Evolutionary conservation across 768 basidiomycete species (phyloP), one percentile per base, ranked within the genome.

Genomic region (Kwoniella sp.): DNA sequence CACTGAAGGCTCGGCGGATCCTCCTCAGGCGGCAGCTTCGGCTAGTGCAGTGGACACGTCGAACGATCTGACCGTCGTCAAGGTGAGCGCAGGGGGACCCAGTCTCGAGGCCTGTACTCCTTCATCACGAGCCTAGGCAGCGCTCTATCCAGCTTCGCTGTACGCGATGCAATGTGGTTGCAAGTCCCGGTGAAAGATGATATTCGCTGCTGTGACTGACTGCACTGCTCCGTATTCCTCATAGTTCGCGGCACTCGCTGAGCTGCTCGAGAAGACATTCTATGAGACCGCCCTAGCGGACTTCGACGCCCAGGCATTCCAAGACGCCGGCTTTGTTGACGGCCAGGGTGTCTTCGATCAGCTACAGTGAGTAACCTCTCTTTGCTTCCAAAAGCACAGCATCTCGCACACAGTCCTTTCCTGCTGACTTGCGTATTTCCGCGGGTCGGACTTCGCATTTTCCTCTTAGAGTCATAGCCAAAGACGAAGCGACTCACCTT

Each of bases 181-280:
- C 41, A 12, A 12, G 41, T n/a, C 41, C 11, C 41, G 12, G 12
- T 11, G 11, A 12, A 11, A 11, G 12, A n/a, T 45, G 41, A 45
- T 45, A 45, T 45, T 12, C 41, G 11, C 12, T 45, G n/a, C n/a
- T 45, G 41, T 45, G n/a, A 45, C 41, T n/a, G n/a, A n/a, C n/a
- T n/a, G n/a, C n/a, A n/a, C n/a, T n/a, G n/a, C 41, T 45, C 12
- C 9, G 13, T 28, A 26, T 29, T 22, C 8, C 22, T 8, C 29
- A n/a, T 25, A 71, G 69, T 67, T 71, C 55, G 69, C 69, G 0
- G 57, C 57, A 2, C 56, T 66, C 17, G 66, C 66, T 31, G 69
- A 71, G 48, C 28, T 53, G 22, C 70, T 74, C 57, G 73, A 74
- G 47, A 23, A 61, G 12, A 61, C 58, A n/a, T 74, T 74, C 55